Base-by-base conservation (phyloP, 441 rosid species). In the Adansonia gregorii region DNA sequence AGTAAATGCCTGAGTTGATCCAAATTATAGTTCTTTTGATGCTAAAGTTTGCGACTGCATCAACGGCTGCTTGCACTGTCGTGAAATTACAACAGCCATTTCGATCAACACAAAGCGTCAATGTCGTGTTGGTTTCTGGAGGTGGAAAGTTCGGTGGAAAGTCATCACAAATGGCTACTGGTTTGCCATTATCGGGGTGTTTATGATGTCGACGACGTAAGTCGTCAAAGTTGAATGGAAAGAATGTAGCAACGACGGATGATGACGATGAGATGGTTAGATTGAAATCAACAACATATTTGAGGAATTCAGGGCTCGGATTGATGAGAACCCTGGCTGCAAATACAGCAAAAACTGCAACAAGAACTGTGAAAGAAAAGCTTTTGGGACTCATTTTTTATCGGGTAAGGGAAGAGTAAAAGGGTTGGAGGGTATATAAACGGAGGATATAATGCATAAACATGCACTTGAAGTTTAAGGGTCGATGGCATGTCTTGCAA, bases 41-140 rank as follows among this genome's bases (percentile, higher is more conserved):
- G 87, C 91, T 91, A 39, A 74, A 85, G 81, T 87, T 91, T 2
- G 80, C 87, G 0, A 85, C 83, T 0, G 90, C 86, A 75, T 93
- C 95, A 1, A 95, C 85, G 11, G 99, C 97, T 0, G 93, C 80
- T 79, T 95, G 99, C 72, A 95, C 89, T 3, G 91, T 85, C 1
- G 95, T 93, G 87, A 93, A 95, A 71, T 93, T 93, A 58, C 98
- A 95, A 45, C 98, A 92, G 0, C 98, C 98, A 0, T 89, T 90
- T 61, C 79, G 78, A 73, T 95, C 98, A 0, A 95, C 97, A 31
- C 99, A 93, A 12, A 92, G 51, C 35, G 83, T 87, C 0, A 89
- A 59, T 9, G 92, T 85, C 14, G 89, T 88, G 85, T 88, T 79
- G 9, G 94, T 93, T 67, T 91, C 97, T 0, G 89, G 87, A 46